Percentiles rank a stretch among this genome's conserved stretches.
These are phyloP conservation scores for Diospyros lotus DNA, from an alignment of 148 eudicot species.

Conservation along the genomic window DNA sequence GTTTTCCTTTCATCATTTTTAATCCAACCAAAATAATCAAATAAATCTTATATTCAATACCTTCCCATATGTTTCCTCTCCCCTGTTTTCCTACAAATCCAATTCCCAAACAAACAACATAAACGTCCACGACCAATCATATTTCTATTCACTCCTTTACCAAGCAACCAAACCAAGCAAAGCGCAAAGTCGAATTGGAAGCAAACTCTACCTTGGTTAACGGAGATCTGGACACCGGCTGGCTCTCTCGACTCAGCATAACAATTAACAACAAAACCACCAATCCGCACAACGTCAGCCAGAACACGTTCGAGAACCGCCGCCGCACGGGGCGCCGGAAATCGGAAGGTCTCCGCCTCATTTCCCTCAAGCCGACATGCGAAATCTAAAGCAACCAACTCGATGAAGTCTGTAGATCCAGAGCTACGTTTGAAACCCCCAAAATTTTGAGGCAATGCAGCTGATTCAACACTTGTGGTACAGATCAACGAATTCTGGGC, in stretches of 20 bases:
- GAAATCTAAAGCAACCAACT: neutral
- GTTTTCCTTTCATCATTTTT: too few species aligned
- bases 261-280: slow-evolving; percentile 51
- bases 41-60: too few species aligned
- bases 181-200: neutral
- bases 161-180: neutral
- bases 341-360: slow-evolving; percentile 64
- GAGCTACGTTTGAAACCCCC: neutral
- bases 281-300: slow-evolving; percentile 57
- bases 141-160: too few species aligned
- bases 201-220: slow-evolving; percentile 37
- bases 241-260: slow-evolving; percentile 47
- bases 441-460: neutral
- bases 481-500: neutral
- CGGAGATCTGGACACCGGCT: slow-evolving; percentile 44
- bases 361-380: slow-evolving; percentile 5
- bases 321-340: slow-evolving; percentile 64
- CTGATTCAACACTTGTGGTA: neutral
- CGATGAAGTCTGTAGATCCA: neutral
- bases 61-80: too few species aligned
- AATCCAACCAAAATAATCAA: too few species aligned
- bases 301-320: slow-evolving; percentile 57
- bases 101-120: too few species aligned
- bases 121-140: too few species aligned
- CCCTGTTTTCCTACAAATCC: too few species aligned